Conservation (phyloP, 2,329 filamentous ascomycete genomes). For the Aspergillus sp. region DNA sequence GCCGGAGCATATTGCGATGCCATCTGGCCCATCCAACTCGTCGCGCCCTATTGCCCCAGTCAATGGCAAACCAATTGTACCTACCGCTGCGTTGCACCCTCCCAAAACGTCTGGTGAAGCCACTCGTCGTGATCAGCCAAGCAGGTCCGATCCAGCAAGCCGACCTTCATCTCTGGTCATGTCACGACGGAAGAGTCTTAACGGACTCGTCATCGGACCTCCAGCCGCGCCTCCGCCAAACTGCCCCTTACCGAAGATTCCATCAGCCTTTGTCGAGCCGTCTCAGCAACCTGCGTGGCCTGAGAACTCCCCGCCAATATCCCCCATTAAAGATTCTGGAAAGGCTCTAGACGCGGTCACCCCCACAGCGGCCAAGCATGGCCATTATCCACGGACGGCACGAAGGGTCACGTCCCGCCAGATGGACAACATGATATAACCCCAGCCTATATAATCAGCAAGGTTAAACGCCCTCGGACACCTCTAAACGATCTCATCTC, state of each 20-base stretch:
- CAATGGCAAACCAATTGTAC: background rate
- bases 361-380: background rate
- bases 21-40: background rate
- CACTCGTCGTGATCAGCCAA: constrained; percentile 7
- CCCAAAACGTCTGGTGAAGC: background rate
- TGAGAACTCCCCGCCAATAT: constrained; percentile 9
- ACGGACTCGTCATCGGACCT: constrained; percentile 30
- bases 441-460: background rate
- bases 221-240: constrained; percentile 33
- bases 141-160: constrained; percentile 2
- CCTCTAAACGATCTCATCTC: background rate
- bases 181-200: constrained; percentile 34
- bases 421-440: background rate
- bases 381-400: constrained; percentile 1
- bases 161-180: constrained; percentile 16
- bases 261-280: constrained; percentile 17
- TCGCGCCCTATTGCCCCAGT: background rate
- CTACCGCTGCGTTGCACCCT: background rate
- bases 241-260: constrained; percentile 35
- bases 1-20: constrained; percentile 8
- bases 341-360: constrained; percentile 1
- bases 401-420: constrained; percentile 6
- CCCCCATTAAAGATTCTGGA: constrained; percentile 9
- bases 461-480: background rate
- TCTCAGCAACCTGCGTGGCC: constrained; percentile 7